Evolutionary conservation across 2,329 filamentous ascomycete genomes (phyloP), one percentile per base, ranked within the genome.

Genomic region (Botryotinia globosa): DNA sequence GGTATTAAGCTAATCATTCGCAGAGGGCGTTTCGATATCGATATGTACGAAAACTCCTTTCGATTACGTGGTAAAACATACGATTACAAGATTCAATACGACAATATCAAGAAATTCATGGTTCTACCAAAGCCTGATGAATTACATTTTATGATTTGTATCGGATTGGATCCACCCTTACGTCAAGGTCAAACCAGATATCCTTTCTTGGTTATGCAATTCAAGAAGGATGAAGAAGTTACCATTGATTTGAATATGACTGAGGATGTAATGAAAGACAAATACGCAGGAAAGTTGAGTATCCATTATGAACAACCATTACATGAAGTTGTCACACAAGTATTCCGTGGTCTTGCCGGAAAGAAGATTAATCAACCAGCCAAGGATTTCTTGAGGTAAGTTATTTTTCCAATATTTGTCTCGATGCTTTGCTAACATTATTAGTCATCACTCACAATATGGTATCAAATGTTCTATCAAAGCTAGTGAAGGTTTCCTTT

Each of bases 401-500:
- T 82, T 74, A 61, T 75, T 20, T 42, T 67, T 48, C 72, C 16
- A 2, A n/a, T 14, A 54, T 63, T 68, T 58, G 74, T 68, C 51
- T 29, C 51, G 22, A 54, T 72, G 32, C 4, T 51, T 59, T 39
- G 67, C 81, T 83, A 75, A 83, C 76, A 29, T 32, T 56, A 37
- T 10, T 69, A 89, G 92, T 77, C 96, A 98, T 84, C 94, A 97
- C 81, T 90, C 92, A 79, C 94, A 98, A 82, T 93, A 91, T 77
- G 96, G 96, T 73, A 97, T 99, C 83, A 99, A 99, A 85, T 99
- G 96, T 83, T 97, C 94, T n/a, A 98, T 99, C 89, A 99, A 99
- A 84, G 97, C 97, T 71, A 98, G 97, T 82, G 96, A 99, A 84
- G 96, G 97, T 74, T 94, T 97, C 81, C 86, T 99, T 68, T 99